Conservation (phyloP, 768 basidiomycete genomes). For the Suillus occidentalis region DNA sequence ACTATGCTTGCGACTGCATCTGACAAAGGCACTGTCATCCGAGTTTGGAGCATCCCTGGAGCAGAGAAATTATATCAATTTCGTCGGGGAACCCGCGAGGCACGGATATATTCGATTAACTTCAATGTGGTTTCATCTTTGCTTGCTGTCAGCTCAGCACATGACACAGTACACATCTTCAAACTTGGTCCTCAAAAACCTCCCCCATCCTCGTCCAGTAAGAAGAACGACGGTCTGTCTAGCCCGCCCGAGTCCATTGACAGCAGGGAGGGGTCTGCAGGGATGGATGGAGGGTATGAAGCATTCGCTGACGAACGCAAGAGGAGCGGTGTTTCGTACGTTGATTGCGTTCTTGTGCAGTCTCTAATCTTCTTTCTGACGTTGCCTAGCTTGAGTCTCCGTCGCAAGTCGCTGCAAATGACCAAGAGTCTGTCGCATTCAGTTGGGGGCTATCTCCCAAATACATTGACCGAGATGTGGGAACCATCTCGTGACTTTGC, state of each 20-base stretch:
- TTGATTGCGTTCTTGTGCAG: constrained; percentile 15
- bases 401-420: constrained; percentile 71
- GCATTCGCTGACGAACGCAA: constrained; percentile 80
- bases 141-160: constrained; percentile 88
- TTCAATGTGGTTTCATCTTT: constrained; percentile 85
- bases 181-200: constrained; percentile 55
- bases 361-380: constrained; percentile 1
- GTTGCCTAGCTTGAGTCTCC: constrained; percentile 44
- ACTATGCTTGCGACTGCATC: constrained; percentile 91
- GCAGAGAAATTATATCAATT: constrained; percentile 97
- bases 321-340: constrained; percentile 57
- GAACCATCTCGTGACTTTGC: constrained; percentile 96
- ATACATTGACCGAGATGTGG: constrained; percentile 93
- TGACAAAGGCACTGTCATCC: constrained; percentile 95
- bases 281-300: constrained; percentile 71
- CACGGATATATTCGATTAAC: constrained; percentile 79
- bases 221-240: constrained; percentile 36
- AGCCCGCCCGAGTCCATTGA: constrained; percentile 71
- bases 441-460: constrained; percentile 83
- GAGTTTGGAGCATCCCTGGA: constrained; percentile 88
- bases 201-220: not conserved
- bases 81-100: constrained; percentile 83
- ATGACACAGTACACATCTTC: constrained; percentile 97
- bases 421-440: constrained; percentile 76
- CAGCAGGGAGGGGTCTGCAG: constrained; percentile 57